These are phyloP conservation scores for Podila epicladia DNA, from an alignment of 192 early-diverging fungal species.

Conservation along the genomic window DNA sequence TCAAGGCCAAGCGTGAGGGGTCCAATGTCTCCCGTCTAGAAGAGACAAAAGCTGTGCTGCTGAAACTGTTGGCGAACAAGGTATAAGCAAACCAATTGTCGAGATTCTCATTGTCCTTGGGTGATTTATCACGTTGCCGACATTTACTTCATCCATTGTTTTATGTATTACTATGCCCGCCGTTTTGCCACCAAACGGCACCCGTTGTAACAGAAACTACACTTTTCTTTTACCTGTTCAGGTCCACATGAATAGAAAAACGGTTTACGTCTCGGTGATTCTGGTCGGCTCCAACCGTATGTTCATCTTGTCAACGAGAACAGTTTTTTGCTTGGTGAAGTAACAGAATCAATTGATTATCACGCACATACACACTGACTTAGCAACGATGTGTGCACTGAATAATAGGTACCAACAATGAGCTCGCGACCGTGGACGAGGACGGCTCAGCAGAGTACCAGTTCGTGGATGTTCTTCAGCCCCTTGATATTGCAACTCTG, in stretches of 20 bases:
- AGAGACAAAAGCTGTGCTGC: conserved; percentile 35
- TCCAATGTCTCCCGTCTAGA: conserved; percentile 21
- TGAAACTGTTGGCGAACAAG: conserved; percentile 53
- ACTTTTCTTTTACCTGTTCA: conserved; percentile 19
- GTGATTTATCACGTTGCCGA: background rate
- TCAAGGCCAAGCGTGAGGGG: conserved; percentile 31
- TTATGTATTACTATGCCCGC: background rate
- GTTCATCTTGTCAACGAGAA: background rate
- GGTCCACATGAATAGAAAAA: conserved; percentile 73
- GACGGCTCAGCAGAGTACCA: conserved; percentile 41
- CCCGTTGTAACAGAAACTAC: background rate
- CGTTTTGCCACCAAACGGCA: conserved; percentile 30
- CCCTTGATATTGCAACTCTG: conserved; percentile 52
- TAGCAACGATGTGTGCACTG: background rate
- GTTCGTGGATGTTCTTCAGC: conserved; percentile 33
- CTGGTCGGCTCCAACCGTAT: conserved; percentile 67
- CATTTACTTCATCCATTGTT: background rate
- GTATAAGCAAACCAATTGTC: conserved; percentile 15
- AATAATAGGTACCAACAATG: conserved; percentile 62
- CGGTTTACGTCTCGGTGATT: conserved; percentile 67
- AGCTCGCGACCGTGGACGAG: conserved; percentile 51
- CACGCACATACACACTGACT: background rate
- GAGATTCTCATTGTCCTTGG: background rate
- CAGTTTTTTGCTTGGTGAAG: background rate
- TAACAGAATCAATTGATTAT: background rate